Percentiles rank a stretch among this genome's conserved stretches.
phyloP scores from a whole-genome alignment of 495 filamentous ascomycete genomes.

The Xylaria longipes region DNA sequence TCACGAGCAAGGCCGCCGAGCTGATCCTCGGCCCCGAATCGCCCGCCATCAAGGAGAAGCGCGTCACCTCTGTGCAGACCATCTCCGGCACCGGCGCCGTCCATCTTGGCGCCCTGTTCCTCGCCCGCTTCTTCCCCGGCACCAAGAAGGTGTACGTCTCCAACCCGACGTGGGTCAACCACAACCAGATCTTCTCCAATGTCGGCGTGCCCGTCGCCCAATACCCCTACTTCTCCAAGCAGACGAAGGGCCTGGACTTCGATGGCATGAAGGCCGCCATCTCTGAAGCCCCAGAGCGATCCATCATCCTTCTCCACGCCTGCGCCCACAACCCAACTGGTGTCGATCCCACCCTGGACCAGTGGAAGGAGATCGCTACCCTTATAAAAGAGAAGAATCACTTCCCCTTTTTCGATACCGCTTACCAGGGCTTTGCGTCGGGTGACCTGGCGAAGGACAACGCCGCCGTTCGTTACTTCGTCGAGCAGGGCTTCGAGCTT shows the following conservation, averaged over 20 bases:
- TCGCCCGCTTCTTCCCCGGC: constrained; percentile 75
- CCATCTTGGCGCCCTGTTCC: constrained; percentile 86
- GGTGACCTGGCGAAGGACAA: constrained; percentile 85
- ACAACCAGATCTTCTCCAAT: constrained; percentile 98
- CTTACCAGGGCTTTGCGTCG: constrained; percentile 98
- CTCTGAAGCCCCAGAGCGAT: constrained; percentile 70
- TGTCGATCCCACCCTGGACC: constrained; percentile 90
- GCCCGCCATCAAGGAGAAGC: constrained; percentile 82
- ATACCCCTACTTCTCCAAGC: constrained; percentile 91
- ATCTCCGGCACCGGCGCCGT: constrained; percentile 93
- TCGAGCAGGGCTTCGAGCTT: constrained; percentile 94
- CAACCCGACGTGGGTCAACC: constrained; percentile 96
- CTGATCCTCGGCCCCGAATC: constrained; percentile 77
- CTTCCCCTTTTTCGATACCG: constrained; percentile 99
- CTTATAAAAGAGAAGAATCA: constrained; percentile 76
- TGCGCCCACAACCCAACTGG: constrained; percentile 99
- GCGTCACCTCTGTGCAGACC: constrained; percentile 76
- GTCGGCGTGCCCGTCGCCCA: constrained; percentile 75
- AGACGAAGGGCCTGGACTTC: constrained; percentile 91
- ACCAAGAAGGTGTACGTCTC: constrained; percentile 84
- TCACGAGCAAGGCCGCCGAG: constrained; percentile 87
- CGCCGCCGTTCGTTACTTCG: constrained; percentile 90
- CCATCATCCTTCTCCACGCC: constrained; percentile 90
- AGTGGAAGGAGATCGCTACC: constrained; percentile 88
- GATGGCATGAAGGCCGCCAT: constrained; percentile 80